A percentile compares a stretch with the other conserved stretches of the same genome.
These are phyloP conservation scores for Solanum paucissectum DNA, from an alignment of 257 asterid species.

Conservation along the genomic window DNA sequence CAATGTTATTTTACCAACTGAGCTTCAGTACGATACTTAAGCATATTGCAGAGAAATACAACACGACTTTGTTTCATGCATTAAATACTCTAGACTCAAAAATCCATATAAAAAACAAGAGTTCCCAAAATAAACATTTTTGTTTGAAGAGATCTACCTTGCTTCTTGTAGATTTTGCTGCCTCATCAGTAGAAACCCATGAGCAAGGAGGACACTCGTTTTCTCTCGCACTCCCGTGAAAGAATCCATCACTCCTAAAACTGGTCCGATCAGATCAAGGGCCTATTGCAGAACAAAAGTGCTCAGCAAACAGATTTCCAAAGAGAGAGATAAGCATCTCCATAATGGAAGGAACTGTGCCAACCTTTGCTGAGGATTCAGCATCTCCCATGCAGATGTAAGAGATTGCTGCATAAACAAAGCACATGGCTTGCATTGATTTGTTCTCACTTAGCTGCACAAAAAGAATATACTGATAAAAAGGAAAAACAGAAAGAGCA, in stretches of 20 bases:
- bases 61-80: not conserved
- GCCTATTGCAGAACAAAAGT: slow-evolving; percentile 36
- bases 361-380: slow-evolving; percentile 83
- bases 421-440: slow-evolving; percentile 80
- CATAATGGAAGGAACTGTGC: not conserved
- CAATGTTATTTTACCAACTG: not conserved
- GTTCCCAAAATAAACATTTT: not conserved
- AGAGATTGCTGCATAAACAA: slow-evolving; percentile 83
- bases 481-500: not conserved
- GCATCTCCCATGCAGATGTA: slow-evolving; percentile 90
- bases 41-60: not conserved
- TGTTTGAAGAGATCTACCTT: slow-evolving; percentile 29
- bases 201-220: slow-evolving; percentile 61
- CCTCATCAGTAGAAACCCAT: slow-evolving; percentile 84
- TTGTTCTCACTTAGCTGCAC: slow-evolving; percentile 69
- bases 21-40: not conserved
- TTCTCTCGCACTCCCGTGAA: slow-evolving; percentile 89
- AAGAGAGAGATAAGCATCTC: not conserved
- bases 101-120: not conserved
- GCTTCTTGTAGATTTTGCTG: slow-evolving; percentile 95
- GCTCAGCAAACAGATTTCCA: not conserved
- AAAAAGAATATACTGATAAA: not conserved
- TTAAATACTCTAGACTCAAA: not conserved
- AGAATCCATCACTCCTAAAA: slow-evolving; percentile 62
- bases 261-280: slow-evolving; percentile 84